Evolutionary conservation across 1,284 basidiomycete genomes (phyloP).

Genomic region (Schizophyllum amplum): DNA sequence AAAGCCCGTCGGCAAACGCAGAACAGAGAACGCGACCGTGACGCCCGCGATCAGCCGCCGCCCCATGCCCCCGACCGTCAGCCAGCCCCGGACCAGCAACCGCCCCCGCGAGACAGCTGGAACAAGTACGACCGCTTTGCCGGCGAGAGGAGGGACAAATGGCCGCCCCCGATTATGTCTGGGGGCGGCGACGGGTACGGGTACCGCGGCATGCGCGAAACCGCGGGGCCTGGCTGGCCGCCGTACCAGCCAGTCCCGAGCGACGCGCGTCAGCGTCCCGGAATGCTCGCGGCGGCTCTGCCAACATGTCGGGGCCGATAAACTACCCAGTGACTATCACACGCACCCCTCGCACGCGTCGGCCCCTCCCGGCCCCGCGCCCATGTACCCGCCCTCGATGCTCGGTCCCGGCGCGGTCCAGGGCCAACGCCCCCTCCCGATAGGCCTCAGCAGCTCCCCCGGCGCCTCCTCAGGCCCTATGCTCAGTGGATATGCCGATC

Average conservation of each 20-base stretch:
- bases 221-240: not conserved
- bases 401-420: not conserved
- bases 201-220: not conserved
- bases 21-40: not conserved
- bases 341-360: not conserved
- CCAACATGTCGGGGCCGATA: not conserved
- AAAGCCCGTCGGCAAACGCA: conserved; percentile 5
- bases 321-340: not conserved
- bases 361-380: not conserved
- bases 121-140: not conserved
- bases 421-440: not conserved
- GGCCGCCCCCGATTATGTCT: not conserved
- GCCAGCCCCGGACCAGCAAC: not conserved
- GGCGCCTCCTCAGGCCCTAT: too few relatives aligned
- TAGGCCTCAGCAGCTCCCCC: too few relatives aligned
- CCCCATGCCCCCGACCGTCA: not conserved
- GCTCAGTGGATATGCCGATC: too few relatives aligned
- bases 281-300: not conserved
- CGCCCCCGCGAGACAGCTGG: not conserved
- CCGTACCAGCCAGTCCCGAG: not conserved
- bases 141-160: not conserved
- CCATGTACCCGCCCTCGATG: not conserved
- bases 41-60: not conserved
- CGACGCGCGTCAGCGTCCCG: not conserved
- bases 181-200: not conserved